Base-by-base conservation (phyloP, 2,329 filamentous ascomycete genomes). In the Trichophyton schoenleinii region DNA sequence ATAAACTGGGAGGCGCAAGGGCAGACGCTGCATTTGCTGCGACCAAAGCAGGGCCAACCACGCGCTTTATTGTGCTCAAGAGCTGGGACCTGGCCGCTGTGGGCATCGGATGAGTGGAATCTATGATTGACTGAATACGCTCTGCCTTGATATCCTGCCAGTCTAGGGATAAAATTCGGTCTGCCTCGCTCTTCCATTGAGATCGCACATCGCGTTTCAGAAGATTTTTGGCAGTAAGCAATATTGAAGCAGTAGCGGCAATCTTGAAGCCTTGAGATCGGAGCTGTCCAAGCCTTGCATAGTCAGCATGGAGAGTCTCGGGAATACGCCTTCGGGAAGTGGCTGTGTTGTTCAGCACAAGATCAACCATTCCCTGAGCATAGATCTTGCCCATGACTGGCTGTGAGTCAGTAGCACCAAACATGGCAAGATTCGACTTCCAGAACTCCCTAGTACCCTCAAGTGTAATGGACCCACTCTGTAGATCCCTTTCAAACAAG, bases 181-280 rank as follows among this genome's bases (percentile, higher is more conserved):
- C 78, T 0, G 83, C 82, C 68, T 86, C 81, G 2, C 77, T 75
- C 67, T 84, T 85, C 84, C 84, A 87, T 61, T 83, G 80, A 13
- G 80, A 81, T 59, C 84, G 81, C 4, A 83, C 80, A 68, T 86
- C 84, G 6, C 84, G 81, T 67, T 84, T 84, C 36, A 87, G 78
- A 3, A 86, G 73, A 62, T 85, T 86, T 73, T 87, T 87, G 7
- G 83, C 83, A 0, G 82, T 86, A 41, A 87, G 75, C 2, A 87
- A 73, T 60, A 86, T 83, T 4, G 83, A 81, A 31, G 82, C 82
- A 31, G 84, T 81, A 11, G 82, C 81, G 1, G 82, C 80, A 63
- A 86, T 80, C 60, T 81, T 78, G 62, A 84, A 77, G 0, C 78
- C 77, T 48, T 80, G 78, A 59, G 78, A 75, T 59, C 83, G 80